Percentiles rank a stretch among this genome's conserved stretches.
Conservation (phyloP, 441 rosid species). For the Pelargonium cotyledonis region DNA sequence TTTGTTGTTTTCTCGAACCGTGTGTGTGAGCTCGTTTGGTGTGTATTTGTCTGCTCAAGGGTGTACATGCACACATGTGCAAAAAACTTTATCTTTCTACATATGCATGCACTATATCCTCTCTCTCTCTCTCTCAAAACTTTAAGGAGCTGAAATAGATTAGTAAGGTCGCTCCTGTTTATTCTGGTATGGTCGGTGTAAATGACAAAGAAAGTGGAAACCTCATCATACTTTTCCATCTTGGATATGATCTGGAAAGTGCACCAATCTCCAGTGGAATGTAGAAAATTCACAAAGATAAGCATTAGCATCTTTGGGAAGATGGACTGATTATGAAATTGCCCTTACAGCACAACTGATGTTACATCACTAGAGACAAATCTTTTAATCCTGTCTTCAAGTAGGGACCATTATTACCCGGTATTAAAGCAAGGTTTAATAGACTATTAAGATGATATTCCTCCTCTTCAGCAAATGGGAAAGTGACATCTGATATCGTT, state of each 20-base stretch:
- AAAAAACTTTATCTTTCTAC: not conserved
- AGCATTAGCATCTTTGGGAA: constrained; percentile 16
- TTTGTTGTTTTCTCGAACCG: not conserved
- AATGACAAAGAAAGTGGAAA: too few relatives aligned
- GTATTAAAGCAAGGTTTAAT: constrained; percentile 21
- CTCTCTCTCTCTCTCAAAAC: not conserved
- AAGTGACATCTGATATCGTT: constrained; percentile 19
- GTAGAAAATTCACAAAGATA: too few relatives aligned
- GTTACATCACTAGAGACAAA: constrained; percentile 18
- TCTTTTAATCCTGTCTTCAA: constrained; percentile 16
- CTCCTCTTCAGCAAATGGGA: constrained; percentile 21
- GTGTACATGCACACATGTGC: too few relatives aligned
- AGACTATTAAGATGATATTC: constrained; percentile 16
- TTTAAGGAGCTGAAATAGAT: too few relatives aligned
- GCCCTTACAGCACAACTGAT: constrained; percentile 10
- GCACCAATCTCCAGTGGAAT: too few relatives aligned
- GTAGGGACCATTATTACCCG: constrained; percentile 20
- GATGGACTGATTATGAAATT: constrained; percentile 17
- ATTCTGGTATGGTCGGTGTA: too few relatives aligned
- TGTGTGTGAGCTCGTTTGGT: too few relatives aligned
- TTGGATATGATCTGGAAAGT: too few relatives aligned
- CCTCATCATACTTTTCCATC: too few relatives aligned
- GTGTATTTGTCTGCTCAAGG: too few relatives aligned
- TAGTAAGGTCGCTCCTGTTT: too few relatives aligned
- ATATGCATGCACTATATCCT: not conserved